A percentile compares a stretch with the other conserved stretches of the same genome.
phyloP scores from a whole-genome alignment of 805 yeast species.

The Metschnikowia aberdeeniae region DNA sequence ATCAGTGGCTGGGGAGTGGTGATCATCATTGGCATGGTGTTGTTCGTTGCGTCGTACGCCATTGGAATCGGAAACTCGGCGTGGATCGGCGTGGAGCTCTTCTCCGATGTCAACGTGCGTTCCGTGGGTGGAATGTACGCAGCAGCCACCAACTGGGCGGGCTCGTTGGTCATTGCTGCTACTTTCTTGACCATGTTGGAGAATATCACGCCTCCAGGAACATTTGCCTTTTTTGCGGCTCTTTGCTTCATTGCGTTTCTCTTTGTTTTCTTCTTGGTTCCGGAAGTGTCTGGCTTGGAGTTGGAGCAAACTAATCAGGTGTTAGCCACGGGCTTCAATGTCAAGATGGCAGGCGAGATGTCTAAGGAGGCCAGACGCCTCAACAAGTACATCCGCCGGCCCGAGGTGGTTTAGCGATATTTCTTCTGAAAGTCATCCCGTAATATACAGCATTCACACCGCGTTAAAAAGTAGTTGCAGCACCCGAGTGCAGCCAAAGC shows the following conservation, averaged over 20 bases:
- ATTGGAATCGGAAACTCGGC: conserved; percentile 96
- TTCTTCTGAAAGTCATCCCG: too few species aligned
- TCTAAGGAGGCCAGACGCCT: conserved; percentile 33
- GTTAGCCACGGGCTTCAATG: conserved; percentile 80
- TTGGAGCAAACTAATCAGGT: conserved; percentile 87
- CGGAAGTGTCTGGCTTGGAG: conserved; percentile 86
- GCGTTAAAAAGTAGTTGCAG: too few species aligned
- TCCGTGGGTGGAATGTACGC: conserved; percentile 89
- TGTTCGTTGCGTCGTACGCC: conserved; percentile 86
- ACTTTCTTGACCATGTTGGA: conserved; percentile 93
- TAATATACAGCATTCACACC: not conserved
- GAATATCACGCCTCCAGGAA: conserved; percentile 91
- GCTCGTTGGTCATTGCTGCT: conserved; percentile 84
- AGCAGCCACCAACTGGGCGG: conserved; percentile 93
- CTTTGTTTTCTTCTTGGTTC: conserved; percentile 79
- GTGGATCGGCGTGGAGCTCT: conserved; percentile 95
- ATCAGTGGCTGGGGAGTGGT: conserved; percentile 85
- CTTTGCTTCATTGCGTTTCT: conserved; percentile 68
- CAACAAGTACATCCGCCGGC: conserved; percentile 5
- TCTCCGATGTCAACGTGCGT: conserved; percentile 85
- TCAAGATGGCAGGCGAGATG: conserved; percentile 46
- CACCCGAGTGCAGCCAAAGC: too few species aligned
- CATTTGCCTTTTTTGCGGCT: conserved; percentile 86
- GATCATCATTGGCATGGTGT: conserved; percentile 78
- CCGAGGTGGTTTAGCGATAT: not conserved